Percentiles rank a stretch among this genome's conserved stretches.
These are phyloP conservation scores for Phaeosphaeriaceae sp. DNA, from an alignment of 2,329 filamentous ascomycete genomes.

Conservation along the genomic window DNA sequence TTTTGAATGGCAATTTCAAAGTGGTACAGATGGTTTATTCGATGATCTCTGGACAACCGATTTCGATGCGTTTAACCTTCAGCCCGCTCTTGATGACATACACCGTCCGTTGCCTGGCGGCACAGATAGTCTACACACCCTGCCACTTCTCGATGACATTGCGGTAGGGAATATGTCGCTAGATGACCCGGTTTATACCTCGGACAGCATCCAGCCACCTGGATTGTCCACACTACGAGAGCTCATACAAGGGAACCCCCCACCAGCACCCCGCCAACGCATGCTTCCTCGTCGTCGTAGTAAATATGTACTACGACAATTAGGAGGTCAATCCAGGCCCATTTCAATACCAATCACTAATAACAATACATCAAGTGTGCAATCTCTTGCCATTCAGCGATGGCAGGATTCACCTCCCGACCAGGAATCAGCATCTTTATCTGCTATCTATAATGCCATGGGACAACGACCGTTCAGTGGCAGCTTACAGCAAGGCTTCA, in stretches of 20 bases:
- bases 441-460: slow-evolving; percentile 67
- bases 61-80: background rate
- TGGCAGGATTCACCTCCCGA: slow-evolving; percentile 71
- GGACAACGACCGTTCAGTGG: slow-evolving; percentile 21
- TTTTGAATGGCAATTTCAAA: background rate
- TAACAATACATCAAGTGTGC: slow-evolving; percentile 3
- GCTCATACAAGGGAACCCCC: background rate
- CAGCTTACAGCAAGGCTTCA: slow-evolving; percentile 28
- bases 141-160: background rate
- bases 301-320: slow-evolving; percentile 20
- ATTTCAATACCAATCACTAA: slow-evolving; percentile 13
- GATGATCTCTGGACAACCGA: background rate
- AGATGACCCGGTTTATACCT: background rate
- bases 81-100: background rate
- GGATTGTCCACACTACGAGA: background rate
- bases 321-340: slow-evolving; percentile 10
- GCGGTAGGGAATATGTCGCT: background rate
- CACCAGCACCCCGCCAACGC: slow-evolving; percentile 7
- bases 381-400: slow-evolving; percentile 61
- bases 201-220: background rate
- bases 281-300: slow-evolving; percentile 24
- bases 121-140: background rate
- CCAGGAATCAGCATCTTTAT: slow-evolving; percentile 67
- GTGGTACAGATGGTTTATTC: background rate
- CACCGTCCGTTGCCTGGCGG: background rate